Evolutionary conservation across 495 filamentous ascomycete genomes (phyloP).

Genomic region (Opeltia flavorubescens): DNA sequence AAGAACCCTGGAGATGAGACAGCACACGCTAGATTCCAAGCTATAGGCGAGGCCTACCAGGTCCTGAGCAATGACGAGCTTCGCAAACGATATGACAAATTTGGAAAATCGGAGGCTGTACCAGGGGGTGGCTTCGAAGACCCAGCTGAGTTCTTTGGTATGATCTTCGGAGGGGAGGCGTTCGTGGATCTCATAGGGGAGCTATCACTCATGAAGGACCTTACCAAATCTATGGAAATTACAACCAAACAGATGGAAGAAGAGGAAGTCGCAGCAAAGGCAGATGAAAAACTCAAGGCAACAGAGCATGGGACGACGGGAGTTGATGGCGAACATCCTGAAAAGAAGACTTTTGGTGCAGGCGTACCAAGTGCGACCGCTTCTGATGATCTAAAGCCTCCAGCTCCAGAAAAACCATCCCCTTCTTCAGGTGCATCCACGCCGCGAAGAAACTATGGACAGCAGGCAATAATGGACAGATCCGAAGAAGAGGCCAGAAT

Average conservation of each 20-base stretch:
- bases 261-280: constrained; percentile 37
- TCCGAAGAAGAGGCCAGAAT: constrained; percentile 73
- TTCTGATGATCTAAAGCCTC: constrained; percentile 7
- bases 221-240: constrained; percentile 84
- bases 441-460: constrained; percentile 51
- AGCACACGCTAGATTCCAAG: constrained; percentile 88
- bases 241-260: constrained; percentile 60
- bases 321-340: constrained; percentile 14
- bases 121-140: constrained; percentile 88
- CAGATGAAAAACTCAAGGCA: constrained; percentile 33
- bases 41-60: constrained; percentile 96
- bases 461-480: constrained; percentile 77
- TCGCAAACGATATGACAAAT: constrained; percentile 86
- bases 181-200: constrained; percentile 87
- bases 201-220: constrained; percentile 82
- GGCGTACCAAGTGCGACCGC: not conserved
- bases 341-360: constrained; percentile 11
- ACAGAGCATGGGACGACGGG: constrained; percentile 19
- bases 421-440: constrained; percentile 45
- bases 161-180: constrained; percentile 95
- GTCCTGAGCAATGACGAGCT: constrained; percentile 79
- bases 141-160: constrained; percentile 93
- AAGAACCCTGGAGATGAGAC: constrained; percentile 96
- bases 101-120: constrained; percentile 82
- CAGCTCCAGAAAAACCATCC: constrained; percentile 11